These are phyloP conservation scores for Volutella citrinella DNA, from an alignment of 2,329 filamentous ascomycete species.

Conservation along the genomic window DNA sequence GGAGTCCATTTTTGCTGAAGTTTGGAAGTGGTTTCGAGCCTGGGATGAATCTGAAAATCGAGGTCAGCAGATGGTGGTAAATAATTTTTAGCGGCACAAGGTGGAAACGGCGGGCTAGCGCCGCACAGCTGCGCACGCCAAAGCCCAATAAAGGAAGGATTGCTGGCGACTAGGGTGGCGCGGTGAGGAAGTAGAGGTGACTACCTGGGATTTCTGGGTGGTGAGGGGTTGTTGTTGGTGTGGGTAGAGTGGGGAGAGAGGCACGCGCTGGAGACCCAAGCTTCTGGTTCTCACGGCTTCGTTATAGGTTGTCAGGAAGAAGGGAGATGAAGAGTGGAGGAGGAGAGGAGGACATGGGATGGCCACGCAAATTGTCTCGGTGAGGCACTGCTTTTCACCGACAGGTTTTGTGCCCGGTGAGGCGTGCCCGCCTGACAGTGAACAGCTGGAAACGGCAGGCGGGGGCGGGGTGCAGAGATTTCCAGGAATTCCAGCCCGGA, in stretches of 20 bases:
- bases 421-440: no score
- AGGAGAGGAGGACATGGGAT: constrained; percentile 7
- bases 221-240: no score
- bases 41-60: constrained; percentile 10
- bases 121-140: neutral
- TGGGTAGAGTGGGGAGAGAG: no score
- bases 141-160: neutral
- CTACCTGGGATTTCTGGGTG: no score
- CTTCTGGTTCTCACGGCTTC: no score
- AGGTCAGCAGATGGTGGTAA: constrained; percentile 15
- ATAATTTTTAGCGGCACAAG: no score
- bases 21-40: constrained; percentile 10
- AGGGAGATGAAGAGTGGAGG: constrained; percentile 17
- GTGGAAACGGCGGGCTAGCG: neutral
- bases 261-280: no score
- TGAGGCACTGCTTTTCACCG: no score
- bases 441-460: constrained; percentile 24
- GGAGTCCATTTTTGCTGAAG: constrained; percentile 40
- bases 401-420: constrained; percentile 3
- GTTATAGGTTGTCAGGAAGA: no score
- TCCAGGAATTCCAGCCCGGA: constrained; percentile 5
- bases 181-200: no score
- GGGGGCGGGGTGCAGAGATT: constrained; percentile 31
- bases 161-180: neutral
- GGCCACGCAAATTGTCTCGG: no score